Evolutionary conservation across 2,329 filamentous ascomycete genomes (phyloP), one percentile per base, ranked within the genome.

Genomic region (Colletotrichum abscissum): DNA sequence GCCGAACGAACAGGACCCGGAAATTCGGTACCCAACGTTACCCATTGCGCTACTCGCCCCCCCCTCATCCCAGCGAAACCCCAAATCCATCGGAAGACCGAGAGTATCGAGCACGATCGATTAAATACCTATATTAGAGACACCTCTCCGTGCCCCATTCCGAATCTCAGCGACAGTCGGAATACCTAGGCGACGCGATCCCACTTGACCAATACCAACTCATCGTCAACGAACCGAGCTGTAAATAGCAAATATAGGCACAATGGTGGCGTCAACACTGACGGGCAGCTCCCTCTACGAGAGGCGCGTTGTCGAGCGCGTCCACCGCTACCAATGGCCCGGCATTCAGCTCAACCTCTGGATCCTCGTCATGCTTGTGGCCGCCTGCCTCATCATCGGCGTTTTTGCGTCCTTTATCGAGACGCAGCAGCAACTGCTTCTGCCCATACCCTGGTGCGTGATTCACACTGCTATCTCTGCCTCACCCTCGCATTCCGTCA

Each of bases 261-360:
- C 38, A 65, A 82, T 81, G 78, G 79, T 74, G 63, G 78, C 75
- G 73, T 84, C 81, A 24, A 83, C 82, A 59, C 77, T 81, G 28
- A 84, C 81, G 73, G 82, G 82, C 55, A 81, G 79, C 74, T 87
- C 87, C 78, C 81, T 84, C 69, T 85, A 86, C 79, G 82, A 84
- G 71, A 84, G 84, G 56, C 84, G 83, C 68, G 76, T 84, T 52
- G 78, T 84, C 73, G 85, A 80, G 63, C 82, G 85, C 75, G 80
- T 91, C 4, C 88, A 89, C 78, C 88, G 87, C 55, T 93, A 93
- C 85, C 90, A 91, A 83, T 93, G 91, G 91, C 91, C 91, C 22
- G 89, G 90, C n/a, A 81, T 90, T 67, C 89, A 92, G 81, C 86
- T 93, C 72, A 92, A 92, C 78, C 82, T 92, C 63, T 92, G 91